phyloP scores from a whole-genome alignment of 2,329 filamentous ascomycete genomes.

The Fusarium fracticaudum region DNA sequence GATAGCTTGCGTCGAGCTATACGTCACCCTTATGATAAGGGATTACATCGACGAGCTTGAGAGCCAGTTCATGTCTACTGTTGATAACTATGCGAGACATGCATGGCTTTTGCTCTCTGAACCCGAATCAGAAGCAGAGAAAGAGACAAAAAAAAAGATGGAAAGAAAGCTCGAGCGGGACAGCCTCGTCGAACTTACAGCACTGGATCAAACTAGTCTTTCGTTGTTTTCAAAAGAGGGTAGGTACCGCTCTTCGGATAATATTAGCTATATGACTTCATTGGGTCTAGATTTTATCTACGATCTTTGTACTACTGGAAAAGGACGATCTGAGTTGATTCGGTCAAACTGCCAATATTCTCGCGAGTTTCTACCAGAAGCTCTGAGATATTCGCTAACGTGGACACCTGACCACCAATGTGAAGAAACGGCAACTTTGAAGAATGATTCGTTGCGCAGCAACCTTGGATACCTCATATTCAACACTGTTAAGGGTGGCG shows the following conservation, averaged over 20 bases:
- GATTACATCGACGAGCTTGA: background rate
- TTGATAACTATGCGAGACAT: background rate
- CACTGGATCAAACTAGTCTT: background rate
- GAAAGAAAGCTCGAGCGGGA: background rate
- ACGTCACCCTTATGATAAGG: background rate
- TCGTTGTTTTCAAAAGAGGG: background rate
- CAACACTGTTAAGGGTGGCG: background rate
- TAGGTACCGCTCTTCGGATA: background rate
- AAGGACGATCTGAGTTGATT: background rate
- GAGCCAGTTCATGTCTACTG: background rate
- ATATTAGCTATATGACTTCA: background rate
- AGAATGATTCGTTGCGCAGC: background rate
- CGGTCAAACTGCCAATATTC: background rate
- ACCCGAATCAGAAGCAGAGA: background rate
- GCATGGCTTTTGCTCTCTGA: background rate
- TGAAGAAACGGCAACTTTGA: background rate
- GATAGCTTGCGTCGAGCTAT: background rate
- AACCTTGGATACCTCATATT: background rate
- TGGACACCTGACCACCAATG: background rate
- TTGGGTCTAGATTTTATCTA: background rate
- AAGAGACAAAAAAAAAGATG: background rate
- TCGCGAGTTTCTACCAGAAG: background rate
- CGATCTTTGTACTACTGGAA: background rate
- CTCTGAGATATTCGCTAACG: background rate
- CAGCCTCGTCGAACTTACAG: fast-evolving